Conservation (phyloP, 768 basidiomycete genomes). For the Mycena haematopus region DNA sequence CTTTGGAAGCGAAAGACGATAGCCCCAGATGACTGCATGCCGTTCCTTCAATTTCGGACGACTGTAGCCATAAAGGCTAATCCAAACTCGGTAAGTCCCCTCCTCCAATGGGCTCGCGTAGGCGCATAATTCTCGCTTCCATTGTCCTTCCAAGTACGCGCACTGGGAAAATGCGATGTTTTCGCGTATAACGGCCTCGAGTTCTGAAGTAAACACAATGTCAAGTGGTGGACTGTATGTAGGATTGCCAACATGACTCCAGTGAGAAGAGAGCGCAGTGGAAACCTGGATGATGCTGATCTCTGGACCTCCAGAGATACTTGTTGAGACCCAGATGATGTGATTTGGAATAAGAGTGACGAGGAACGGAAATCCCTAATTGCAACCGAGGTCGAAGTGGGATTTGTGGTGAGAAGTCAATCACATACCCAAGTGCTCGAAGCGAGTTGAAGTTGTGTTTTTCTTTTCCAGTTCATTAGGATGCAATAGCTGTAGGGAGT, state of each 20-base stretch:
- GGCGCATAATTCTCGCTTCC: background rate
- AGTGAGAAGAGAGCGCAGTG: background rate
- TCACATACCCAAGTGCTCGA: background rate
- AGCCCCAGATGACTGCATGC: background rate
- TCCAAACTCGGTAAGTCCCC: conserved; percentile 12
- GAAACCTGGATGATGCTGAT: background rate
- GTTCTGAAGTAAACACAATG: background rate
- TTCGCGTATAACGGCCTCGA: background rate
- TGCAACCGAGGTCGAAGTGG: background rate
- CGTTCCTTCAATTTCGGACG: too few species aligned
- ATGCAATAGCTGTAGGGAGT: background rate
- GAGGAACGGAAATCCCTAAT: background rate
- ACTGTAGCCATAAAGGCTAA: background rate
- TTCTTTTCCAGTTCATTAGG: conserved; percentile 11
- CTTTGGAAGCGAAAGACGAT: conserved; percentile 4
- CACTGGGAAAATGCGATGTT: background rate
- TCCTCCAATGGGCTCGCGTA: conserved; percentile 16
- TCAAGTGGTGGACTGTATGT: background rate
- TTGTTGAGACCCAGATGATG: background rate
- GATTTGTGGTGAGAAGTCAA: background rate
- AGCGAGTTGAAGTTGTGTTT: background rate
- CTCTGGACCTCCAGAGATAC: background rate
- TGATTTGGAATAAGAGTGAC: conserved; percentile 1
- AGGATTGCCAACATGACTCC: background rate
- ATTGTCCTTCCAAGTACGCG: background rate